Conservation (phyloP, 306 rosid species). For the Malus asiatica region DNA sequence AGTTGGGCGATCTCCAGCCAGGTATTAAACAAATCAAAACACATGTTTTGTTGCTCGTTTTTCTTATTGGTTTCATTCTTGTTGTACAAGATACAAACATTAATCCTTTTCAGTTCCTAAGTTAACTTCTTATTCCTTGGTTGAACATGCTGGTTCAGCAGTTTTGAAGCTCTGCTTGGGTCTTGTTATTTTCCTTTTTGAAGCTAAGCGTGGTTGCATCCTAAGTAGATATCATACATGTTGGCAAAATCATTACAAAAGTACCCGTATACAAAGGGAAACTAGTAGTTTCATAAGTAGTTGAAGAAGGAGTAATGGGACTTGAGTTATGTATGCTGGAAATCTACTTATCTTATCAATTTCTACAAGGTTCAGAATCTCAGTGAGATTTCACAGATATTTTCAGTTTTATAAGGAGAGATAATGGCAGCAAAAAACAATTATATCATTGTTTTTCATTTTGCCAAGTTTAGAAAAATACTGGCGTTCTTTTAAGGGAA, state of each 20-base stretch:
- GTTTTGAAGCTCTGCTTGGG: not conserved
- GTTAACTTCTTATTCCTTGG: not conserved
- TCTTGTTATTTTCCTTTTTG: not conserved
- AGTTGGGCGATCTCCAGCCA: slow-evolving; percentile 68
- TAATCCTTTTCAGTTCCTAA: not conserved
- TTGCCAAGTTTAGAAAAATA: not conserved
- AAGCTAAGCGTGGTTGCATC: not conserved
- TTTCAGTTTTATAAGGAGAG: not conserved
- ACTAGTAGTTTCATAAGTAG: not conserved
- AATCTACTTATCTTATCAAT: not conserved
- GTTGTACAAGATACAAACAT: not conserved
- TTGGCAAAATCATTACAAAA: not conserved
- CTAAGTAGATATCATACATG: not conserved
- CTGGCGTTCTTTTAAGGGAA: not conserved
- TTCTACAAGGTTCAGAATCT: not conserved
- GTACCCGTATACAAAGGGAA: not conserved
- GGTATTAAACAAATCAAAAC: slow-evolving; percentile 34
- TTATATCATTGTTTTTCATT: not conserved
- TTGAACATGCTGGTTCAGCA: not conserved
- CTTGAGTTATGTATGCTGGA: not conserved
- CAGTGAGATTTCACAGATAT: not conserved
- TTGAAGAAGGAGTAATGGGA: not conserved
- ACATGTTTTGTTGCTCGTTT: slow-evolving; percentile 1
- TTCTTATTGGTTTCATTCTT: not conserved
- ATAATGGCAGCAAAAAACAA: not conserved